These are phyloP conservation scores for Ulota crispa DNA, from an alignment of 225 moss, liverwort and hornwort genomes.

Conservation along the genomic window DNA sequence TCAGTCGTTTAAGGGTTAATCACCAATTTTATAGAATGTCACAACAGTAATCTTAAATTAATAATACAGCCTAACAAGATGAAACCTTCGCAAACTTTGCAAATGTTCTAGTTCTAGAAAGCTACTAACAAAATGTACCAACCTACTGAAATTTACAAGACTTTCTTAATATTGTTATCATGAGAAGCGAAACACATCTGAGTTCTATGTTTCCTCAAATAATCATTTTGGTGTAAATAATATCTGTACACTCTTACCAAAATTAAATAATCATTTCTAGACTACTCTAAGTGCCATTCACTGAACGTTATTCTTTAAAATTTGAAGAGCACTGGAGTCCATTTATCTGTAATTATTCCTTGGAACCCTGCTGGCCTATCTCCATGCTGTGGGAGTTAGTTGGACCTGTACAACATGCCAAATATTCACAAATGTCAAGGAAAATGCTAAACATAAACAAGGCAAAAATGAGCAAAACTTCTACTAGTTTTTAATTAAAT, in stretches of 20 bases:
- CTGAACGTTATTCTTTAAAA: neutral
- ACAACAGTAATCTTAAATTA: neutral
- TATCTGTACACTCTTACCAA: neutral
- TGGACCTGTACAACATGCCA: slow-evolving; percentile 11
- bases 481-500: neutral
- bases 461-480: neutral
- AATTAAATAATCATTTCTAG: neutral
- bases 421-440: neutral
- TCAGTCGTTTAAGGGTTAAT: too few relatives aligned
- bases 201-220: neutral
- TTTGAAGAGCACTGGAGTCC: neutral
- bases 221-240: neutral
- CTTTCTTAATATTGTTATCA: neutral
- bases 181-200: neutral
- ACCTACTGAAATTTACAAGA: neutral
- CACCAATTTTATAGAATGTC: neutral
- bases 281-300: neutral
- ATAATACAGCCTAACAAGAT: neutral
- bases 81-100: neutral
- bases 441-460: neutral
- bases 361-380: neutral
- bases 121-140: neutral
- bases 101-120: neutral
- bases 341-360: neutral
- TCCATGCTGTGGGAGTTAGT: slow-evolving; percentile 8